Evolutionary conservation across 2,329 filamentous ascomycete species (phyloP), one percentile per base, ranked within the genome.

Genomic region (Leptodontidium sp.): DNA sequence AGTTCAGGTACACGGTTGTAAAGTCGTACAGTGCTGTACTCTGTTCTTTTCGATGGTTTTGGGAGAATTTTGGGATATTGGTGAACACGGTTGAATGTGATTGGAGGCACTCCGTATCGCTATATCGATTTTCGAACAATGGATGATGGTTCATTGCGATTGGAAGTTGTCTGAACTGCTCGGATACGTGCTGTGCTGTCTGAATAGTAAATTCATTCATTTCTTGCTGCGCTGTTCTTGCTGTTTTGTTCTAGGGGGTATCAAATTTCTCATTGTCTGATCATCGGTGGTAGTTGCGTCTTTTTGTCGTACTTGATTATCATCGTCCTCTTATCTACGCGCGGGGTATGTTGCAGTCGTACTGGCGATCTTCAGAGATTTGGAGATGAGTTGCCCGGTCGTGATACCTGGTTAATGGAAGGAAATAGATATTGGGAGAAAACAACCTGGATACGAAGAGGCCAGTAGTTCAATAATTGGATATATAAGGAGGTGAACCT

Each of bases 1-100:
- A 59, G 35, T 40, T 26, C 55, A 59, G 38, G 38, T 40, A 59
- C 35, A 32, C n/a, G 38, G 55, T 59, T n/a, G n/a, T 59, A 43
- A 35, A 4, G 26, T n/a, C 0, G 5, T 40, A 7, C 5, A 2
- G 38, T 40, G 9, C 38, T 40, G 29, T 40, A 11, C 26, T 58
- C 32, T 9, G 24, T 53, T 53, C 24, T 24, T 53, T 29, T 24
- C 11, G 24, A 12, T 40, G 1, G 38, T 12, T 40, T 40, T 9
- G 4, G 38, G 11, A 8, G 11, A 8, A 9, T 11, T 40, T 40
- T 40, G 38, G 38, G 38, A 40, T 6, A 40, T 6, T 40, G 6
- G 29, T 32, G 29, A 32, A n/a, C n/a, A n/a, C n/a, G n/a, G n/a
- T n/a, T n/a, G n/a, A n/a, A 32, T 3, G 29, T 32, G 29, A 6